Evolutionary conservation across 2,329 filamentous ascomycete genomes (phyloP), one percentile per base, ranked within the genome.

Genomic region (Xylariaceae sp.): DNA sequence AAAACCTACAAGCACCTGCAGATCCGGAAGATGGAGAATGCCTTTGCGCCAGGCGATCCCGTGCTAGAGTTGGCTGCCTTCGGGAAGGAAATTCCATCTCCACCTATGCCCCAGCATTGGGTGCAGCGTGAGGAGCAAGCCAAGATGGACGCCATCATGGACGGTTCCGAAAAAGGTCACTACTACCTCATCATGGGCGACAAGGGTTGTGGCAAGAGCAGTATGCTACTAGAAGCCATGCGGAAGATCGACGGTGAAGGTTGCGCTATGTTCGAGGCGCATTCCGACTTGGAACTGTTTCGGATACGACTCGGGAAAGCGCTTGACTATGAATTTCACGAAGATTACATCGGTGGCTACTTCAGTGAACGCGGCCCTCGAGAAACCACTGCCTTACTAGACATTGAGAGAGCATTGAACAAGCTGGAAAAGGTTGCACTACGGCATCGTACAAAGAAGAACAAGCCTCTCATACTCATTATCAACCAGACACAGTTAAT

Each of bases 381-480:
- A 39, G 95, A 99, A 69, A 93, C 91, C 3, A 96, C 92, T 0
- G 92, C 95, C 4, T 79, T 99, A 29, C 82, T 99, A 1, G 95
- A 99, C 71, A 97, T 99, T 61, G 95, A 99, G 72, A 87, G 95
- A 24, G 95, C 95, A 0, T 88, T 99, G 73, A 99, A 99, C 81
- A 99, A 99, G 75, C 79, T 99, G 9, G 95, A 99, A 71, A 99
- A 99, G 74, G 91, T 98, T 6, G 95, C 95, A 1, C 77, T 99
- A 56, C 81, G 80, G 65, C 83, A 90, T 48, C 82, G 92, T 40
- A 79, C 82, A 28, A 78, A 73, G 56, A 74, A 86, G 24, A 83
- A 84, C 7, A 81, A 82, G 58, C 95, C 95, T 1, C 79, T 99
- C 4, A 82, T 99, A n/a, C 75, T 99, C 60, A 96, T 99, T 69